These are phyloP conservation scores for Yamadazyma jaroonii DNA, from an alignment of 1,139 yeast genomes.

Conservation along the genomic window DNA sequence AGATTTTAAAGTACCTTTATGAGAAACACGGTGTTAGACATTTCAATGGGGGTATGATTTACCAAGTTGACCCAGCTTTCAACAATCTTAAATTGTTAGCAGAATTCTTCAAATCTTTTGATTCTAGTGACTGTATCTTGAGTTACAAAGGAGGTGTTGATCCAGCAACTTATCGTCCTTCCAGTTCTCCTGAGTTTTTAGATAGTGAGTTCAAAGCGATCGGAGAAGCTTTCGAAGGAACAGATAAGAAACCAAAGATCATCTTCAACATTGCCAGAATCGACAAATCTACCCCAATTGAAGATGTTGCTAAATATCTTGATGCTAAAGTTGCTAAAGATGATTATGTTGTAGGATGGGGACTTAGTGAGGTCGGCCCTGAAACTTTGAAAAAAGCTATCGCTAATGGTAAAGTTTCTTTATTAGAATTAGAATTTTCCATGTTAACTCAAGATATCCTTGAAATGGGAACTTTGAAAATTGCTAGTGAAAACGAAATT, in stretches of 20 bases:
- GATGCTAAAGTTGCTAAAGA: conserved; percentile 52
- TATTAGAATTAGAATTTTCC: conserved; percentile 76
- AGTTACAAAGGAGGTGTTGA: conserved; percentile 65
- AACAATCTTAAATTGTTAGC: conserved; percentile 45
- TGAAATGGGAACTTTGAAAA: conserved; percentile 58
- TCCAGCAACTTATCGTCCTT: conserved; percentile 32
- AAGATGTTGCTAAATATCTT: conserved; percentile 48
- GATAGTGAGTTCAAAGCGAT: conserved; percentile 49
- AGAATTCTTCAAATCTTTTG: conserved; percentile 34
- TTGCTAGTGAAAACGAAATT: conserved; percentile 42
- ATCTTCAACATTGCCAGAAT: conserved; percentile 71
- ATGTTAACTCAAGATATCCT: conserved; percentile 58
- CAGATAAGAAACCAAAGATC: conserved; percentile 40
- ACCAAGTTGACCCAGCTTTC: conserved; percentile 51
- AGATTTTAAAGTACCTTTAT: conserved; percentile 43
- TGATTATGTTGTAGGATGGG: conserved; percentile 60
- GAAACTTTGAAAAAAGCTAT: conserved; percentile 57
- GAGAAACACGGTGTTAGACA: conserved; percentile 47
- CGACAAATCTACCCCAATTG: conserved; percentile 47
- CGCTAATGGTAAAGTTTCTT: conserved; percentile 47
- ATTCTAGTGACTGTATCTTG: conserved; percentile 46
- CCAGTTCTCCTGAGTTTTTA: conserved; percentile 47
- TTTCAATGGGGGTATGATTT: conserved; percentile 75
- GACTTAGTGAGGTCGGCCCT: conserved; percentile 68
- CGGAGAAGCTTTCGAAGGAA: conserved; percentile 33